Evolutionary conservation across 164 flowering plant genomes (phyloP), one percentile per base, ranked within the genome.

Genomic region (Cinnamomum micranthum): DNA sequence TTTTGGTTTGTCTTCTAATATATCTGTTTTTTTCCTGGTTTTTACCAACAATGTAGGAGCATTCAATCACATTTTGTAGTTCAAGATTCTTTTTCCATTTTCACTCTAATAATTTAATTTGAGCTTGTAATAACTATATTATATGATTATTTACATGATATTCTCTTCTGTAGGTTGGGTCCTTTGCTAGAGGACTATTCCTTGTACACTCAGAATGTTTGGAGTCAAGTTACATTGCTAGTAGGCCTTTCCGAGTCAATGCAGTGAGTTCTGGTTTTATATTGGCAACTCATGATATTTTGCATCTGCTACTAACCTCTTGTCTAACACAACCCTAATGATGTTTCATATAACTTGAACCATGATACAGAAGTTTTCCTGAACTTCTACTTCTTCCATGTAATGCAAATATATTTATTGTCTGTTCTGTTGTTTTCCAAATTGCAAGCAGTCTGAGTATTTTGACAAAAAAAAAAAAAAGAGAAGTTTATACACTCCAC

Each of bases 241-340:
- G 96, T 88, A 85, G 98, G 81, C 98, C 98, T 75, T 94, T 94
- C 79, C 88, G 98, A 50, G 94, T 92, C 74, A 94, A 94, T 82
- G 98, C 97, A 14, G 98, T 94, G 75, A 84, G 95, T 87, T 71
- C 70, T 50, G 14, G 50, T 14, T 47, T 50, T 41, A 2, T 58
- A 22, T 13, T 31, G 50, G 24, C 50, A 13, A 28, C 10, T 58
- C 19, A 67, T 7, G 12, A 31, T 31, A 67, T 17, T 67, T 28
- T 31, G 47, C n/a, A 17, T 28, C 47, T 28, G 1, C 35, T 17
- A 6, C 33, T 7, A 31, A 11, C 69, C 23, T 0, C 23, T 33
- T 67, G 47, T 15, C n/a, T 31, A 2, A 55, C 13, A 23, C 35
- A 23, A 65, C 28, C 28, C 7, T 31, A 28, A 28, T 33, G 69